These are phyloP conservation scores for Plasmopara muralis DNA, from an alignment of 352 stramenopile genomes.

Conservation along the genomic window DNA sequence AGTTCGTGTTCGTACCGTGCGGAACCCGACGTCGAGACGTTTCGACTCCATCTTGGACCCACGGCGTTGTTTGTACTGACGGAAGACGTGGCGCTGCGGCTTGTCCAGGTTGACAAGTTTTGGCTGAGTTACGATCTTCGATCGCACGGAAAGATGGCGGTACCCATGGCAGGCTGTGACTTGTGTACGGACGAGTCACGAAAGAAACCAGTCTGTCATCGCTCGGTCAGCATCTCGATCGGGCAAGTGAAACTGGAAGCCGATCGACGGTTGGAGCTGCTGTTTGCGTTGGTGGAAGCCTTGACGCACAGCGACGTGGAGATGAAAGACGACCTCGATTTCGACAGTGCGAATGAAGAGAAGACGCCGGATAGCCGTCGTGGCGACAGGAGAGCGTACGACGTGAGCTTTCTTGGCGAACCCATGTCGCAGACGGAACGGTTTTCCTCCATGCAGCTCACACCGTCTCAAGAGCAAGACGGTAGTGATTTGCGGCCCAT, in stretches of 20 bases:
- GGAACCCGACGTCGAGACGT: constrained; percentile 52
- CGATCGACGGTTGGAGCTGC: constrained; percentile 67
- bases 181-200: constrained; percentile 59
- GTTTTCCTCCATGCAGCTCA: constrained; percentile 61
- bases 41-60: constrained; percentile 63
- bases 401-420: constrained; percentile 25
- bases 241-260: constrained; percentile 84
- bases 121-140: constrained; percentile 70
- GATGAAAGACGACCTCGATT: constrained; percentile 22
- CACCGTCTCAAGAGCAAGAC: constrained; percentile 47
- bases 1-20: constrained; percentile 62
- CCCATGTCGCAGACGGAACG: constrained; percentile 41
- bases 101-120: constrained; percentile 80
- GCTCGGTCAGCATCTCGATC: constrained; percentile 53
- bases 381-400: constrained; percentile 20
- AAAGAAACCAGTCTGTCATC: constrained; percentile 51
- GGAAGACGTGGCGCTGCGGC: constrained; percentile 77
- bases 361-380: constrained; percentile 24
- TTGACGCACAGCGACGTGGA: constrained; percentile 40
- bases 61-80: constrained; percentile 81
- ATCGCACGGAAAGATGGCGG: constrained; percentile 42
- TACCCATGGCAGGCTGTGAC: constrained; percentile 33
- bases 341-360: constrained; percentile 27
- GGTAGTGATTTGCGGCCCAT: constrained; percentile 46
- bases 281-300: constrained; percentile 77